Evolutionary conservation across 805 yeast genomes (phyloP).

Genomic region (Starmera dryadoides): DNA sequence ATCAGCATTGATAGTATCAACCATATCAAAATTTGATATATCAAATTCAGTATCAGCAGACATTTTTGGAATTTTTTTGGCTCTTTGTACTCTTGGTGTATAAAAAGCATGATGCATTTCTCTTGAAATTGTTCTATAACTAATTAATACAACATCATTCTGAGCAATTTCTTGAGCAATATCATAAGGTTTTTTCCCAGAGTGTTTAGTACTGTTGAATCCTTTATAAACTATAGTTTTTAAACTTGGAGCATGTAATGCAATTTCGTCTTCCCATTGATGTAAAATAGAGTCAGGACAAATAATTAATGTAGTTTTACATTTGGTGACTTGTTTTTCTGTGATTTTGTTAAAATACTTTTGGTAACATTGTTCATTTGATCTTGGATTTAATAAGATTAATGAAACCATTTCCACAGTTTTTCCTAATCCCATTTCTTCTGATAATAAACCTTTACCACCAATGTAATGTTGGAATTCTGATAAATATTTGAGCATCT

Average conservation of each 20-base stretch:
- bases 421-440: conserved; percentile 97
- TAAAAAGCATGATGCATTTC: conserved; percentile 79
- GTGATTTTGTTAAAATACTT: conserved; percentile 3
- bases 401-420: conserved; percentile 79
- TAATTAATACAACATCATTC: conserved; percentile 74
- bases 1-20: not conserved
- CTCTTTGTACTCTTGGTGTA: conserved; percentile 34
- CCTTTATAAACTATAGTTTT: conserved; percentile 64
- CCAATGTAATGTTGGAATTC: conserved; percentile 13
- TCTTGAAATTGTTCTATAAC: conserved; percentile 61
- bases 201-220: conserved; percentile 25
- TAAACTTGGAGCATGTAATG: conserved; percentile 50
- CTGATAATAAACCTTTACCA: conserved; percentile 62
- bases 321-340: conserved; percentile 24
- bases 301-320: conserved; percentile 72
- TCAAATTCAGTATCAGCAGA: not conserved
- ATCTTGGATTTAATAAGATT: conserved; percentile 53
- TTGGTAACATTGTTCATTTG: conserved; percentile 9
- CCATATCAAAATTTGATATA: not conserved
- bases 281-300: conserved; percentile 78
- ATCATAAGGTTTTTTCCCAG: conserved; percentile 18
- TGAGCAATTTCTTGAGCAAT: conserved; percentile 48
- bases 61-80: conserved; percentile 14
- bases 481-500: conserved; percentile 22
- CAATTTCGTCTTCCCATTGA: conserved; percentile 83